These are phyloP conservation scores for Lyophyllum shimeji DNA, from an alignment of 768 basidiomycete species.

Conservation along the genomic window DNA sequence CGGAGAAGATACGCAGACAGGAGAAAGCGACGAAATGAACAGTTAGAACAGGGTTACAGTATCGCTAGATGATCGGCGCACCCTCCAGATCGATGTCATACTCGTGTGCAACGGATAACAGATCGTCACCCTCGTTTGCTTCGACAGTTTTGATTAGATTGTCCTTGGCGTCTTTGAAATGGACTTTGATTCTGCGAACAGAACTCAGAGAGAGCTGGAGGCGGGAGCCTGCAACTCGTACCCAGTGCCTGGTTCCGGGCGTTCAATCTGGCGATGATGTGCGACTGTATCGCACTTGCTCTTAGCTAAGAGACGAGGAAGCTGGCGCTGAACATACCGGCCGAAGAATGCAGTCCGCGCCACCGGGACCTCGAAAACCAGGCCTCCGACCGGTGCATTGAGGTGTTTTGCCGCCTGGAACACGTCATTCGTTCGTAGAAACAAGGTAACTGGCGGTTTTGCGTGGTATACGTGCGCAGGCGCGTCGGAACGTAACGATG, in stretches of 20 bases:
- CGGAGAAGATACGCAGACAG: not conserved
- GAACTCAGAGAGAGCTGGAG: slow-evolving; percentile 1
- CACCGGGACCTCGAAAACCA: not conserved
- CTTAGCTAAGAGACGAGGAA: not conserved
- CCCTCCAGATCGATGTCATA: slow-evolving; percentile 96
- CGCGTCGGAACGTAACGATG: not conserved
- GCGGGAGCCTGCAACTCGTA: slow-evolving; percentile 26
- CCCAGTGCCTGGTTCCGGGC: slow-evolving; percentile 72
- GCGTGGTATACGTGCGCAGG: not conserved
- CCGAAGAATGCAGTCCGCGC: slow-evolving; percentile 13
- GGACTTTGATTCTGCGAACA: slow-evolving; percentile 71
- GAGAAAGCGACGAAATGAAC: not conserved
- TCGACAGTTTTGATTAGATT: slow-evolving; percentile 83
- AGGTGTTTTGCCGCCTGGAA: not conserved
- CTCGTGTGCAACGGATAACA: slow-evolving; percentile 90
- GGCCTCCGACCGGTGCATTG: not conserved
- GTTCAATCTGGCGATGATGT: slow-evolving; percentile 53
- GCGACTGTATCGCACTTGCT: slow-evolving; percentile 15
- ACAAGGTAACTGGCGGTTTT: not conserved
- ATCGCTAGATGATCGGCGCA: slow-evolving; percentile 28
- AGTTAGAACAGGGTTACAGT: not conserved
- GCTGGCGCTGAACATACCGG: slow-evolving; percentile 7
- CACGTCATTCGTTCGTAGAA: not conserved
- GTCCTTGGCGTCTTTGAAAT: slow-evolving; percentile 90
- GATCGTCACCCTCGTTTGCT: slow-evolving; percentile 91